Evolutionary conservation across 805 yeast species (phyloP).

Genomic region (Candida argentea): DNA sequence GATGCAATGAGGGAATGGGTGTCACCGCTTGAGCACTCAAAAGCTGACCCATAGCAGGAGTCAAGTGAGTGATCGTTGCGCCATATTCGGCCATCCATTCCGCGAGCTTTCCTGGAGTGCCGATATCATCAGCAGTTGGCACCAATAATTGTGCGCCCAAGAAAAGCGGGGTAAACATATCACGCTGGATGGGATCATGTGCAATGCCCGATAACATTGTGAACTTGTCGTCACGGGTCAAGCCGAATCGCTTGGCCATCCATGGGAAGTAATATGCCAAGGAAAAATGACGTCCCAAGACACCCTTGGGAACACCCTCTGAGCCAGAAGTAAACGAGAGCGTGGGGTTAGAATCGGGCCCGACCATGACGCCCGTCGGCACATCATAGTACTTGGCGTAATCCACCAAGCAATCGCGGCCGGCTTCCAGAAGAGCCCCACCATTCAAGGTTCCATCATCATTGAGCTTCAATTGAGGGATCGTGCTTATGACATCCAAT

Average conservation of each 20-base stretch:
- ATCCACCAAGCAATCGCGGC: slow-evolving; percentile 39
- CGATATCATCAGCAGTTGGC: slow-evolving; percentile 95
- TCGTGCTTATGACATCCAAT: slow-evolving; percentile 57
- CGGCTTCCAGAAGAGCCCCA: slow-evolving; percentile 27
- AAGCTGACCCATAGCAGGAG: slow-evolving; percentile 99
- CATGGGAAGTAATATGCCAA: slow-evolving; percentile 96
- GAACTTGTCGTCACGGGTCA: slow-evolving; percentile 73
- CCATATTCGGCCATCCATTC: slow-evolving; percentile 92
- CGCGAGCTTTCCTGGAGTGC: slow-evolving; percentile 95
- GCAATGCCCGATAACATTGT: slow-evolving; percentile 99
- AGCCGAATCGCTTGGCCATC: slow-evolving; percentile 85
- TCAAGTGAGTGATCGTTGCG: slow-evolving; percentile 93
- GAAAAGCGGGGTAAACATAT: slow-evolving; percentile 95
- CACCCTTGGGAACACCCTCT: slow-evolving; percentile 98
- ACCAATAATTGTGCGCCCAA: slow-evolving; percentile 88
- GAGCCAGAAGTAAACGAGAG: slow-evolving; percentile 94
- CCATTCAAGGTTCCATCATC: slow-evolving; percentile 69
- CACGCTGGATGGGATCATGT: slow-evolving; percentile 98
- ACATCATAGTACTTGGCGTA: slow-evolving; percentile 37
- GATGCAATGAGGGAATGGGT: slow-evolving; percentile 76
- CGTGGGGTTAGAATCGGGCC: slow-evolving; percentile 97
- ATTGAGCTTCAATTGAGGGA: slow-evolving; percentile 68
- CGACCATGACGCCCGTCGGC: slow-evolving; percentile 84
- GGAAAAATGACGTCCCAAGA: slow-evolving; percentile 93
- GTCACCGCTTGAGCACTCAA: slow-evolving; percentile 91